Evolutionary conservation across 2,329 filamentous ascomycete genomes (phyloP), one percentile per base, ranked within the genome.

Genomic region (Aspergillus ochraceus): DNA sequence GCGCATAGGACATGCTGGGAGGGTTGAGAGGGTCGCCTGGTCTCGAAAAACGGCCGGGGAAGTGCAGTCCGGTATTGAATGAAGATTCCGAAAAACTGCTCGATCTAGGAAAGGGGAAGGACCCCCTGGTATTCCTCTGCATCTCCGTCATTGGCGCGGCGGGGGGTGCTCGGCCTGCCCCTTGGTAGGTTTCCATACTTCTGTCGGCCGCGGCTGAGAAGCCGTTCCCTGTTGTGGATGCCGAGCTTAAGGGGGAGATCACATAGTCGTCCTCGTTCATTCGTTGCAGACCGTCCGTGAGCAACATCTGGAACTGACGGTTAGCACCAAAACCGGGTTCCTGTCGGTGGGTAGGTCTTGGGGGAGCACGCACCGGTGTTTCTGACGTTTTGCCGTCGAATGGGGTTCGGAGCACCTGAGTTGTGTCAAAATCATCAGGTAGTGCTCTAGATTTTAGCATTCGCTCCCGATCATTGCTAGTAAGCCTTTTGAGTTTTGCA

Each of bases 401-500:
- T 0, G 81, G 81, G 42, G 82, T 82, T 60, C 85, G 82, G n/a
- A 86, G 72, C 46, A 84, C 83, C 69, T 84, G 83, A 42, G 81
- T 81, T 69, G 85, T 85, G 68, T 87, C 84, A 65, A 87, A 87
- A 67, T 84, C 80, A 57, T 85, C 84, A 11, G 84, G 84, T 36
- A 87, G 72, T 10, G 83, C 84, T 71, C 85, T 76, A 36, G 85
- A 86, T 70, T 83, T 82, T 74, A 86, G 80, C 79, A 87, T 84
- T 45, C 84, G 79, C 67, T 87, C 85, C 55, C 84, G 83, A 67
- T 87, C 85, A 65, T 87, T 85, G 64, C 80, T 84, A 54, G 83
- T 86, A 36, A 87, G 76, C 60, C 85, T 79, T 76, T 87, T 87
- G 62, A 87, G 75, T 72, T 87, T 87, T 19, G 85, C 85, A 69